Evolutionary conservation across 306 rosid genomes (phyloP).

Genomic region (Psophocarpus tetragonolobus): DNA sequence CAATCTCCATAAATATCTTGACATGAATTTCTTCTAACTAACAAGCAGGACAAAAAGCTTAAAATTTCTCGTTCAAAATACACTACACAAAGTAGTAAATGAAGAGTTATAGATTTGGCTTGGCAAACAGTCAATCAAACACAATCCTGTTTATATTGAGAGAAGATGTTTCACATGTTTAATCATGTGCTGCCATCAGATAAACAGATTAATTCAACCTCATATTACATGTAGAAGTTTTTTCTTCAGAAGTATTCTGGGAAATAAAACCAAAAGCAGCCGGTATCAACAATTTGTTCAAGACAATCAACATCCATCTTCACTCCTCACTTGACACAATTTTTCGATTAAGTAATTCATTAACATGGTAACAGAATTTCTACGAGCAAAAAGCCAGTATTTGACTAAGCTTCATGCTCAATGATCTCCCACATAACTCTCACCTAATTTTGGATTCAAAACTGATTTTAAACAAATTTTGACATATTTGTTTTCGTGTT

Average conservation of each 20-base stretch:
- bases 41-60: neutral
- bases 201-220: constrained; percentile 18
- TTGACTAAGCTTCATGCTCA: neutral
- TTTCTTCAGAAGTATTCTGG: neutral
- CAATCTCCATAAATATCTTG: constrained; percentile 28
- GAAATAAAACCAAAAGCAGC: constrained; percentile 5
- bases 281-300: constrained; percentile 9
- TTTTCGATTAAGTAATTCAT: constrained; percentile 3
- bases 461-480: too few relatives aligned
- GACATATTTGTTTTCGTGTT: too few relatives aligned
- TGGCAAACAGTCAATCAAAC: neutral
- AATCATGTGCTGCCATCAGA: constrained; percentile 10
- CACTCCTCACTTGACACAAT: constrained; percentile 1
- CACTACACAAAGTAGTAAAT: constrained; percentile 4
- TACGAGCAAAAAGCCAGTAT: neutral
- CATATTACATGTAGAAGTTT: neutral
- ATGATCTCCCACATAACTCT: neutral
- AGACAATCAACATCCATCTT: constrained; percentile 10
- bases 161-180: constrained; percentile 12
- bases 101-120: constrained; percentile 1
- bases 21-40: neutral
- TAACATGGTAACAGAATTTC: constrained; percentile 11
- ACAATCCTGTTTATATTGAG: constrained; percentile 1
- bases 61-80: constrained; percentile 13
- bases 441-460: too few relatives aligned